Evolutionary conservation across 2,329 filamentous ascomycete genomes (phyloP).

Genomic region (Meredithiella fracta): DNA sequence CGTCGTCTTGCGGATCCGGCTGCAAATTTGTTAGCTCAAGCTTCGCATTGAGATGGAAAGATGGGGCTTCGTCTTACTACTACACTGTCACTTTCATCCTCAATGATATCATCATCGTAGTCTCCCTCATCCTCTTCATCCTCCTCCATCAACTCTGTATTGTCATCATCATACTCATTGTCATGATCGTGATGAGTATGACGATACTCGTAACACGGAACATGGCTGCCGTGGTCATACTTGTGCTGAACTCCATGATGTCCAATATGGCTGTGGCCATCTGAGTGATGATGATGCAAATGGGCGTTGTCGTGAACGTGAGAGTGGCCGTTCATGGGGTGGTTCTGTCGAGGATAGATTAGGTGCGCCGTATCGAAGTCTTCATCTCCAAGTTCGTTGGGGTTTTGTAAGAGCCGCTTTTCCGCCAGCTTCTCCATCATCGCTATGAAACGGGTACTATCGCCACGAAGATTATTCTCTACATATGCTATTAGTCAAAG

Average conservation of each 20-base stretch:
- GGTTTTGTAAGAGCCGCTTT: conserved; percentile 49
- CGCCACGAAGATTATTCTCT: conserved; percentile 95
- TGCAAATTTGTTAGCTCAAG: not conserved
- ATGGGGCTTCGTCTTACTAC: conserved; percentile 6
- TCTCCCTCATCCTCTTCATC: conserved; percentile 68
- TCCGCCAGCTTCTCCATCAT: conserved; percentile 99
- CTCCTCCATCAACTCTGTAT: conserved; percentile 41
- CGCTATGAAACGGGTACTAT: conserved; percentile 98
- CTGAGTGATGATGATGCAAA: conserved; percentile 51
- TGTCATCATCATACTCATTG: conserved; percentile 33
- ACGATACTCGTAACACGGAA: conserved; percentile 46
- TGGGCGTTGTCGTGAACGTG: conserved; percentile 47
- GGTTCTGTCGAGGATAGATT: conserved; percentile 24
- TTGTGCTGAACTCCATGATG: conserved; percentile 47
- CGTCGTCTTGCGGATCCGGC: conserved; percentile 90
- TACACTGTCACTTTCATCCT: conserved; percentile 14
- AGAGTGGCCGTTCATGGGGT: conserved; percentile 23
- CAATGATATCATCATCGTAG: conserved; percentile 11
- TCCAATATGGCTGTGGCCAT: conserved; percentile 44
- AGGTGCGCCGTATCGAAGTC: not conserved
- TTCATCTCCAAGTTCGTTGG: not conserved
- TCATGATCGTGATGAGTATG: conserved; percentile 46
- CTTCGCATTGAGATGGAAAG: not conserved
- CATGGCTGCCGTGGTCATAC: conserved; percentile 36
- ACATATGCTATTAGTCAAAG: not conserved